phyloP scores from a whole-genome alignment of 108 stramenopile genomes.

The Chaetoceros tenuissimus region DNA sequence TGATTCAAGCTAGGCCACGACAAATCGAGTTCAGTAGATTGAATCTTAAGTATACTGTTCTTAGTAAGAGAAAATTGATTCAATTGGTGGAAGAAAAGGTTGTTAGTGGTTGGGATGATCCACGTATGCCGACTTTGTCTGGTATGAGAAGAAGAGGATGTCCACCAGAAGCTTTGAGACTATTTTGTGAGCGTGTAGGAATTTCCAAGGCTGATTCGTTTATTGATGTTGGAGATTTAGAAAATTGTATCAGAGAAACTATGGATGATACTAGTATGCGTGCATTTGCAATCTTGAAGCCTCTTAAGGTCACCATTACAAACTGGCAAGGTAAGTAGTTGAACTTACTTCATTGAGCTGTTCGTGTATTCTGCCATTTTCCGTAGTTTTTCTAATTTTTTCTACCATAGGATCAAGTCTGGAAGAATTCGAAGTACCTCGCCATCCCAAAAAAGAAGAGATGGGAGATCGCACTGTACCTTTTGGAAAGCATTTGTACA shows the following conservation, averaged over 20 bases:
- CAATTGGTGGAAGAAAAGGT: conserved; percentile 69
- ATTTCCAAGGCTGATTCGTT: conserved; percentile 85
- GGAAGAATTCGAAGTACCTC: conserved; percentile 60
- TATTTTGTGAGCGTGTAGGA: conserved; percentile 87
- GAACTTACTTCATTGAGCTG: neutral
- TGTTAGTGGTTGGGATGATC: conserved; percentile 86
- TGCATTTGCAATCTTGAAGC: conserved; percentile 76
- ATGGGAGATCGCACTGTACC: conserved; percentile 71
- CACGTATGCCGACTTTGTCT: conserved; percentile 78
- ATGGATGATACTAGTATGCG: conserved; percentile 73
- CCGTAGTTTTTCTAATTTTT: neutral
- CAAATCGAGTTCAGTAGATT: conserved; percentile 92
- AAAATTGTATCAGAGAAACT: conserved; percentile 76
- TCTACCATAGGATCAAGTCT: conserved; percentile 9
- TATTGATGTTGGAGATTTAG: conserved; percentile 73
- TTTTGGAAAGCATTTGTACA: conserved; percentile 72
- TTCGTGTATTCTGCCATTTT: conserved; percentile 2
- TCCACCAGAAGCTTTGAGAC: conserved; percentile 71
- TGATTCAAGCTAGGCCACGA: conserved; percentile 54
- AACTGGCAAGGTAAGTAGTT: conserved; percentile 54
- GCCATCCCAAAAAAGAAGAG: conserved; percentile 75
- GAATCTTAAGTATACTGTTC: conserved; percentile 82
- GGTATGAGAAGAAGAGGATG: conserved; percentile 81
- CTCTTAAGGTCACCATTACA: conserved; percentile 75
- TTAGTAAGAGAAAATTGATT: conserved; percentile 83